phyloP scores from a whole-genome alignment of 2,329 filamentous ascomycete genomes.

The Trichoderma arundinaceum region DNA sequence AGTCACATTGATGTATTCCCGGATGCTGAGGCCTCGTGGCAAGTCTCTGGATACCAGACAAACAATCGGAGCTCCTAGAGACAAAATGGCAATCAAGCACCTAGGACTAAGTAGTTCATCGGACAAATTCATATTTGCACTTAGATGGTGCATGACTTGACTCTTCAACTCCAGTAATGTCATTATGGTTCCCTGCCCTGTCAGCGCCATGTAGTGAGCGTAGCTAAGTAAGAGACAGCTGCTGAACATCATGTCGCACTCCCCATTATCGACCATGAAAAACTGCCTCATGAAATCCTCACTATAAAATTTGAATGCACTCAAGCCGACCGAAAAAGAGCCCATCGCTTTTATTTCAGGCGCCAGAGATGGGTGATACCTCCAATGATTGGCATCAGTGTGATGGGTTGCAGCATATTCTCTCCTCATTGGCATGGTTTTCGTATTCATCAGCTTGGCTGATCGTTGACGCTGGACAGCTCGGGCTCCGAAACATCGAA shows the following conservation, averaged over 20 bases:
- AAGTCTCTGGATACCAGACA: slow-evolving; percentile 10
- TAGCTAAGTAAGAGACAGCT: slow-evolving; percentile 16
- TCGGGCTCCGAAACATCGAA: background rate
- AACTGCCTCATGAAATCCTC: slow-evolving; percentile 7
- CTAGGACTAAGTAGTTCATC: slow-evolving; percentile 13
- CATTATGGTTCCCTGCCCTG: slow-evolving; percentile 7
- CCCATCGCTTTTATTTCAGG: background rate
- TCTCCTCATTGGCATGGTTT: background rate
- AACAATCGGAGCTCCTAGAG: slow-evolving; percentile 18
- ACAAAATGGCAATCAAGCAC: slow-evolving; percentile 2
- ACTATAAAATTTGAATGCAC: slow-evolving; percentile 1
- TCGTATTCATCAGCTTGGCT: background rate
- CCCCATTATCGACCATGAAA: slow-evolving; percentile 8
- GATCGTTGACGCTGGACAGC: background rate
- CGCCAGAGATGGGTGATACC: background rate
- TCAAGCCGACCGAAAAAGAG: background rate
- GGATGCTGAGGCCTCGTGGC: slow-evolving; percentile 3
- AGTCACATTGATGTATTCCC: background rate
- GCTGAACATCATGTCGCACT: background rate
- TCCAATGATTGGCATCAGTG: background rate
- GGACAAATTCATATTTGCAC: background rate
- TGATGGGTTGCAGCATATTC: too few relatives aligned
- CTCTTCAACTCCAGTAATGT: slow-evolving; percentile 10
- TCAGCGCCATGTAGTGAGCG: slow-evolving; percentile 12
- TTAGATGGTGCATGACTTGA: slow-evolving; percentile 6